These are phyloP conservation scores for Paracoccidioides brasiliensis DNA, from an alignment of 2,329 filamentous ascomycete genomes.

Conservation along the genomic window DNA sequence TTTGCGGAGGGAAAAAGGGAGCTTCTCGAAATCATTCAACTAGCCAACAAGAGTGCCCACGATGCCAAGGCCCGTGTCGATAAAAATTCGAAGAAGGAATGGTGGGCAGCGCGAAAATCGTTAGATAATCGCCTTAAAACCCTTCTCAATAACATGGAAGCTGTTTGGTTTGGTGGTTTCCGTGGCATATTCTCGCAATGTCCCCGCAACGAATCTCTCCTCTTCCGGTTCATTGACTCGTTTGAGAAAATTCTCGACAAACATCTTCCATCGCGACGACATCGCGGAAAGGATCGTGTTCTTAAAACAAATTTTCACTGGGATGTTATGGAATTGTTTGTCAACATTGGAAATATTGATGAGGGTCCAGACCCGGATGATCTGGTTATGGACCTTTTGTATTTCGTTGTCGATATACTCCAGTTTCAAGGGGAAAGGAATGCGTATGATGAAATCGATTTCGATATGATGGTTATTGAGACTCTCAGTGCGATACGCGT, in stretches of 20 bases:
- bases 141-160: slow-evolving; percentile 73
- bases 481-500: slow-evolving; percentile 69
- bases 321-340: slow-evolving; percentile 72
- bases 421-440: slow-evolving; percentile 95
- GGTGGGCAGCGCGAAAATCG: slow-evolving; percentile 78
- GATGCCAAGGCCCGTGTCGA: slow-evolving; percentile 55
- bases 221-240: slow-evolving; percentile 62
- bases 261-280: slow-evolving; percentile 68
- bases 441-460: slow-evolving; percentile 95
- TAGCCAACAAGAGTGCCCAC: slow-evolving; percentile 76
- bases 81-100: slow-evolving; percentile 64
- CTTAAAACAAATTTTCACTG: slow-evolving; percentile 44
- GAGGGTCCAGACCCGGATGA: slow-evolving; percentile 71
- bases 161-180: slow-evolving; percentile 91
- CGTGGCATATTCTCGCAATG: slow-evolving; percentile 81
- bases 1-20: slow-evolving; percentile 70
- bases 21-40: slow-evolving; percentile 66
- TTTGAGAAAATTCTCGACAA: slow-evolving; percentile 71
- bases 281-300: slow-evolving; percentile 43
- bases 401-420: slow-evolving; percentile 90
- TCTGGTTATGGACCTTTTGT: slow-evolving; percentile 77
- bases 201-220: slow-evolving; percentile 45
- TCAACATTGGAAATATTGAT: slow-evolving; percentile 65
- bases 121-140: slow-evolving; percentile 66
- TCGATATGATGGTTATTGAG: slow-evolving; percentile 80